phyloP scores from a whole-genome alignment of 257 asterid genomes.

The Salvia splendens region DNA sequence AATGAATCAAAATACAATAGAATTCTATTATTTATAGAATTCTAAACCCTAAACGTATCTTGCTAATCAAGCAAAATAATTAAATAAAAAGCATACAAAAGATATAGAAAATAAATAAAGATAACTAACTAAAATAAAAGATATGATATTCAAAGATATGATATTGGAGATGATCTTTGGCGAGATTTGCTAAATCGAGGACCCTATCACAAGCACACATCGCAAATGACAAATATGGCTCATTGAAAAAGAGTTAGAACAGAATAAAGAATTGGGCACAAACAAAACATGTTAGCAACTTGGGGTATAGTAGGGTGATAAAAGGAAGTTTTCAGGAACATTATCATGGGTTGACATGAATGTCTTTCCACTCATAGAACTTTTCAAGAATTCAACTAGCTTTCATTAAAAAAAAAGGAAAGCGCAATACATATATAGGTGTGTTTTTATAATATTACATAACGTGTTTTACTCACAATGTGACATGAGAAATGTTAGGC shows the following conservation, averaged over 20 bases:
- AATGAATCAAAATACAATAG: too few species aligned
- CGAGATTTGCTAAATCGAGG: background rate
- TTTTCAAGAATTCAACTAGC: constrained; percentile 13
- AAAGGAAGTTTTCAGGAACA: background rate
- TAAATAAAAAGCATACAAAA: too few species aligned
- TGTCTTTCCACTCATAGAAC: background rate
- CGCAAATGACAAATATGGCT: background rate
- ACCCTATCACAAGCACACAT: background rate
- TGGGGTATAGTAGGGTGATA: too few species aligned
- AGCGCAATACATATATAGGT: background rate
- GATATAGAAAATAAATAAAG: too few species aligned
- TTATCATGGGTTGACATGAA: constrained; percentile 6
- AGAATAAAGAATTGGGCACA: background rate
- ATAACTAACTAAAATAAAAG: too few species aligned
- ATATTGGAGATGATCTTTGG: too few species aligned
- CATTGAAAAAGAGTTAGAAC: background rate
- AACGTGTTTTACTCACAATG: background rate
- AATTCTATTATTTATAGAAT: too few species aligned
- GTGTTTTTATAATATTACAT: background rate
- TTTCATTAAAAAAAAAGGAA: background rate
- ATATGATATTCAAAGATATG: too few species aligned
- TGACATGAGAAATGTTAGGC: constrained; percentile 11
- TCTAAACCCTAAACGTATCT: too few species aligned
- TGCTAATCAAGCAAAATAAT: too few species aligned
- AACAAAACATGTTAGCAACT: too few species aligned